Evolutionary conservation across 2,329 filamentous ascomycete species (phyloP).

Genomic region (Rachicladosporium sp.): DNA sequence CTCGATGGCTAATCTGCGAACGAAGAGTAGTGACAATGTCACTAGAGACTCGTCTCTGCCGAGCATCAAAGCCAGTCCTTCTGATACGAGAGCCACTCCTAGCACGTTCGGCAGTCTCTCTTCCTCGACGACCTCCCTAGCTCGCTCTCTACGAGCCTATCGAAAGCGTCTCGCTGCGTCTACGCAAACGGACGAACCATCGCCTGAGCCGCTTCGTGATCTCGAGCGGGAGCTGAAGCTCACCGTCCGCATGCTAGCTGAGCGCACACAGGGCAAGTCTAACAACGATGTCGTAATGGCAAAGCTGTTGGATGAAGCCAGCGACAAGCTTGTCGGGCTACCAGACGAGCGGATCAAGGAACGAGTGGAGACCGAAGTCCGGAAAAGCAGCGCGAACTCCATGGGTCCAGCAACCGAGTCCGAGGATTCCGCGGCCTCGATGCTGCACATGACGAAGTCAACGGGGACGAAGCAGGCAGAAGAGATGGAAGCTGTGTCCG

Average conservation of each 20-base stretch:
- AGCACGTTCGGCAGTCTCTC: conserved; percentile 37
- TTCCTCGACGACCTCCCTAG: conserved; percentile 45
- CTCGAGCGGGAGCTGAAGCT: conserved; percentile 45
- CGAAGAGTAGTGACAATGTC: conserved; percentile 29
- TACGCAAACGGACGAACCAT: conserved; percentile 34
- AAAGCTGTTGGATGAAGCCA: conserved; percentile 62
- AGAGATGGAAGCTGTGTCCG: neutral
- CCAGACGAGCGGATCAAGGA: conserved; percentile 56
- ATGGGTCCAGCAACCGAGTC: neutral
- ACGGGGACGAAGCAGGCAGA: neutral
- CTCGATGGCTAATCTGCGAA: conserved; percentile 38
- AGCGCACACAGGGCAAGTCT: conserved; percentile 26
- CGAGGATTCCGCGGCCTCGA: neutral
- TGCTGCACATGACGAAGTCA: neutral
- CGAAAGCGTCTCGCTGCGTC: conserved; percentile 41
- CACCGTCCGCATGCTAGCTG: conserved; percentile 33
- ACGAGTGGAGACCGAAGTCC: conserved; percentile 25
- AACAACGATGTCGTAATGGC: conserved; percentile 32
- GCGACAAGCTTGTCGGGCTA: conserved; percentile 56
- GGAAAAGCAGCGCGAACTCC: conserved; percentile 5
- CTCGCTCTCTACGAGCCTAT: conserved; percentile 45
- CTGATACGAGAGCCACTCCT: conserved; percentile 13
- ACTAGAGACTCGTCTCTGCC: conserved; percentile 7
- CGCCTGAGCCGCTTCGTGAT: conserved; percentile 36
- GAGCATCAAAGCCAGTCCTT: conserved; percentile 3